Percentiles rank a stretch among this genome's conserved stretches.
phyloP scores from a whole-genome alignment of 306 rosid species.

The Vicia faba region DNA sequence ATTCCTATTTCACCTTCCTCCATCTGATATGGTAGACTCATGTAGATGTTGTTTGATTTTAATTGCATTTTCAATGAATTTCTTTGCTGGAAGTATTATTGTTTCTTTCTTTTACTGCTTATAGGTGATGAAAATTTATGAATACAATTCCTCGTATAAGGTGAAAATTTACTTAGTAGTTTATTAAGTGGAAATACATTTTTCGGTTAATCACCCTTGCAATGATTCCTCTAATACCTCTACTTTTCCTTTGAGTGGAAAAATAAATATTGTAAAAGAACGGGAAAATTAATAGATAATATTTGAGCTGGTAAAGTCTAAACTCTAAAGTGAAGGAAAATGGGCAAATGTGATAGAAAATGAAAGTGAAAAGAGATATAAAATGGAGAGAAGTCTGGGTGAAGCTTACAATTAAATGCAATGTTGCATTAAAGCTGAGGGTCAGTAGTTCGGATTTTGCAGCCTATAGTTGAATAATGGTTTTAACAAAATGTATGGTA shows the following conservation, averaged over 20 bases:
- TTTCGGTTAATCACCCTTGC: constrained; percentile 11
- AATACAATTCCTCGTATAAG: constrained; percentile 13
- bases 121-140: constrained; percentile 19
- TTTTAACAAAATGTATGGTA: constrained; percentile 21
- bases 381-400: constrained; percentile 7
- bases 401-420: constrained; percentile 1
- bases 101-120: constrained; percentile 21
- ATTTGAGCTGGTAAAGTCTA: constrained; percentile 9
- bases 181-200: constrained; percentile 2
- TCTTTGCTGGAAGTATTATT: constrained; percentile 18
- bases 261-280: constrained; percentile 10
- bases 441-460: background rate
- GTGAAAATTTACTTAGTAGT: constrained; percentile 12
- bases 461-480: constrained; percentile 4
- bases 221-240: constrained; percentile 1
- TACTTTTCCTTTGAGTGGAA: constrained; percentile 5
- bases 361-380: constrained; percentile 9
- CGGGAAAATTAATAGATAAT: background rate
- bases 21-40: constrained; percentile 14
- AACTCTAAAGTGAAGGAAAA: constrained; percentile 15
- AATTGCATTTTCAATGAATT: constrained; percentile 14
- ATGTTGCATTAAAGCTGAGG: constrained; percentile 3
- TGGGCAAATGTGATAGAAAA: constrained; percentile 9
- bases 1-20: constrained; percentile 2
- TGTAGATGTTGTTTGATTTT: background rate